Evolutionary conservation across 208 protist genomes (phyloP).

Genomic region (Wallacemonas sp.): DNA sequence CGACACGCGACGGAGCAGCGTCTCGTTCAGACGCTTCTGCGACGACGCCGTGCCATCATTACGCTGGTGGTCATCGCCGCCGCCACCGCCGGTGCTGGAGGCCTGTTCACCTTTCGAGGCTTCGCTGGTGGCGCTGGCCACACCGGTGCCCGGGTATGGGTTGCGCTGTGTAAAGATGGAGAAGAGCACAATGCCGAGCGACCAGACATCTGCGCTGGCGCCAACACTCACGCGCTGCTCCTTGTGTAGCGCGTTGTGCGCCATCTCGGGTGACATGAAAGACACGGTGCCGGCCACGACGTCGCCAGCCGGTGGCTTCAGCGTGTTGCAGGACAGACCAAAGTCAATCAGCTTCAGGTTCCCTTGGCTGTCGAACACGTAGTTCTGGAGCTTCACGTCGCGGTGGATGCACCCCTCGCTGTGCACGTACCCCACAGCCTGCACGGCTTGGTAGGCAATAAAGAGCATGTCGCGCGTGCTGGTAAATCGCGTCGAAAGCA

Average conservation of each 20-base stretch:
- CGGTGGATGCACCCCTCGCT: conserved; percentile 85
- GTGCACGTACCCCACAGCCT: conserved; percentile 91
- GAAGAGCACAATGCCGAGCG: conserved; percentile 87
- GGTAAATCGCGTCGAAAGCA: conserved; percentile 73
- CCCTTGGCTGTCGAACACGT: conserved; percentile 87
- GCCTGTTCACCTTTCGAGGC: neutral
- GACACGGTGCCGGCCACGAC: conserved; percentile 88
- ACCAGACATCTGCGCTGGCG: conserved; percentile 82
- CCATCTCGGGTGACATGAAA: conserved; percentile 94
- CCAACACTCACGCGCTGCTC: conserved; percentile 81
- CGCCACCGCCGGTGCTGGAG: neutral
- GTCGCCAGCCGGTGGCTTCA: conserved; percentile 76
- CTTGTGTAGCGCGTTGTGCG: conserved; percentile 84
- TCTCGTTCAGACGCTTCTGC: conserved; percentile 47
- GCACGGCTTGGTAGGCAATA: conserved; percentile 84
- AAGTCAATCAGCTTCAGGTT: conserved; percentile 92
- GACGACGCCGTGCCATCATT: neutral
- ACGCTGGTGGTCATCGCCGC: conserved; percentile 6
- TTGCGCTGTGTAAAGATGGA: conserved; percentile 89
- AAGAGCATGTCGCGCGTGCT: conserved; percentile 89
- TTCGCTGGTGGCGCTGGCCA: neutral
- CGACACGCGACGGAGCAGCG: conserved; percentile 68
- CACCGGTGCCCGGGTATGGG: conserved; percentile 55
- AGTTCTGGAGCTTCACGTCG: conserved; percentile 92
- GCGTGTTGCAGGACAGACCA: conserved; percentile 73